Evolutionary conservation across 139 green algal genomes (phyloP).

Genomic region (Chlamydomonas incerta): DNA sequence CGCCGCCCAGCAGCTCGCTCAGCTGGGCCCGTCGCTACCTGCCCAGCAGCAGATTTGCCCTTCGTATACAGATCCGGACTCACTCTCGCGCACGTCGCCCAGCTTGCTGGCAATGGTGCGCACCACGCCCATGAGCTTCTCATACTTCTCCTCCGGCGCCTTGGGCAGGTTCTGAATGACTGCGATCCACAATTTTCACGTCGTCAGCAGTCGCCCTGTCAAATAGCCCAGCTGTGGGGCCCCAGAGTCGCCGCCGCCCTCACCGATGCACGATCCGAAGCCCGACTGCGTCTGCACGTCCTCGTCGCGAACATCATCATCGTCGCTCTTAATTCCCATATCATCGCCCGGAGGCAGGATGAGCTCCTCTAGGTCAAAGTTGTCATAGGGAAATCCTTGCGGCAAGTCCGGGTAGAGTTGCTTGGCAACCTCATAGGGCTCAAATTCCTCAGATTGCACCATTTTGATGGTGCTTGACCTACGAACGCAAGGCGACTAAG

Average conservation of each 20-base stretch:
- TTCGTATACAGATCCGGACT: neutral
- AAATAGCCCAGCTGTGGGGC: neutral
- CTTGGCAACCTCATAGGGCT: constrained; percentile 36
- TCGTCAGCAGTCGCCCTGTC: neutral
- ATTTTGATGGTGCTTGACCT: neutral
- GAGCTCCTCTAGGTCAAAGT: constrained; percentile 88
- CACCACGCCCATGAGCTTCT: constrained; percentile 94
- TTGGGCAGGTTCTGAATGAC: constrained; percentile 95
- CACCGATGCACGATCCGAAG: constrained; percentile 94
- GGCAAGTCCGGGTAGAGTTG: constrained; percentile 71
- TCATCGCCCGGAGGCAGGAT: constrained; percentile 92
- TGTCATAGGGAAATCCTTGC: constrained; percentile 87
- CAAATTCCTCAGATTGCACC: neutral
- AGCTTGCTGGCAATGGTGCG: constrained; percentile 91
- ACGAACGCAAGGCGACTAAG: too few species aligned
- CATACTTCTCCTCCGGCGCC: constrained; percentile 91
- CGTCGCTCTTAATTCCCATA: constrained; percentile 88
- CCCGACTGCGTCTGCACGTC: constrained; percentile 89
- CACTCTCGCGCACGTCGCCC: constrained; percentile 86
- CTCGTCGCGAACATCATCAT: constrained; percentile 89
- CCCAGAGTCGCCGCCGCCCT: constrained; percentile 12
- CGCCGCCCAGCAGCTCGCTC: neutral
- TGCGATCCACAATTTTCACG: constrained; percentile 53
- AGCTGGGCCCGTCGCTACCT: neutral
- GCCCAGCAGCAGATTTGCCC: neutral